phyloP scores from a whole-genome alignment of 1,139 yeast species.

The Zygosaccharomyces pseudobailii region DNA sequence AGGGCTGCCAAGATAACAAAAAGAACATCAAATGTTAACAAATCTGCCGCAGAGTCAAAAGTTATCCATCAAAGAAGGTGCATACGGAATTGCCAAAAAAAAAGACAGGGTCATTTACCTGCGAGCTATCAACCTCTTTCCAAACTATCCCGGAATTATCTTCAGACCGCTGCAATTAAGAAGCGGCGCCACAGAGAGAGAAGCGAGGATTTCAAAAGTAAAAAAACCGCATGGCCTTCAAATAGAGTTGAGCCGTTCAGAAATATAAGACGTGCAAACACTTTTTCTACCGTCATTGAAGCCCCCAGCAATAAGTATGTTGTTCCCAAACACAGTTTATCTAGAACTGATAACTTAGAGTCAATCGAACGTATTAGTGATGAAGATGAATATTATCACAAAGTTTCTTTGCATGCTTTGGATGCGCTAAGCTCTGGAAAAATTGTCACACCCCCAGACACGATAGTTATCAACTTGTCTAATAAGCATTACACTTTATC shows the following conservation, averaged over 20 bases:
- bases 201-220: neutral
- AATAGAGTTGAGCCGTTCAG: neutral
- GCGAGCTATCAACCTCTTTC: neutral
- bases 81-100: neutral
- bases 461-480: constrained; percentile 15
- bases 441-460: constrained; percentile 15
- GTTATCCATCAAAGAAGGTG: constrained; percentile 2
- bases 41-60: neutral
- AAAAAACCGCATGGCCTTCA: neutral
- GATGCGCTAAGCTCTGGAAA: constrained; percentile 13
- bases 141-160: neutral
- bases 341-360: neutral
- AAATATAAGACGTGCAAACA: constrained; percentile 13
- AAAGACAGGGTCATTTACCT: neutral
- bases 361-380: neutral
- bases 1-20: neutral
- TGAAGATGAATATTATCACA: neutral
- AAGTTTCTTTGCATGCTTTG: constrained; percentile 7
- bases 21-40: neutral
- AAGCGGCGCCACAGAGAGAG: neutral
- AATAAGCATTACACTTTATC: constrained; percentile 20
- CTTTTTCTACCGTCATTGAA: constrained; percentile 29
- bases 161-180: neutral
- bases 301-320: constrained; percentile 13
- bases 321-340: neutral